A percentile compares a stretch with the other conserved stretches of the same genome.
phyloP scores from a whole-genome alignment of 805 yeast species.

The Metschnikowia continentalis region DNA sequence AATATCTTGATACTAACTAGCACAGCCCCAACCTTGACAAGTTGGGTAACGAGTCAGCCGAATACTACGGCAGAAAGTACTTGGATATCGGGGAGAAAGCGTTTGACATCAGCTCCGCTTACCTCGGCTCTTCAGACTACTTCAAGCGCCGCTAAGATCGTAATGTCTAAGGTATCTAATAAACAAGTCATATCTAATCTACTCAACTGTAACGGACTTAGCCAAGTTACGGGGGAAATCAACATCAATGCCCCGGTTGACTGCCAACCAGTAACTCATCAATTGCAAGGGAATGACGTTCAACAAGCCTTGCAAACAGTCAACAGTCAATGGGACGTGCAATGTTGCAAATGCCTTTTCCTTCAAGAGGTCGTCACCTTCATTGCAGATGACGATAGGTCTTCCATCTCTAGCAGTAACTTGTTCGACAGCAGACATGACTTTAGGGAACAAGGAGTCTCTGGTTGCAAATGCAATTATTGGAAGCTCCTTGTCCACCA shows the following conservation, averaged over 20 bases:
- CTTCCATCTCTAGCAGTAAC: constrained; percentile 96
- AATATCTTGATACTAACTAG: background rate
- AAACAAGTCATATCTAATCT: constrained; percentile 11
- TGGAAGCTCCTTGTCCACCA: constrained; percentile 91
- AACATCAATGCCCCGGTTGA: constrained; percentile 90
- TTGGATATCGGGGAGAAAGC: constrained; percentile 82
- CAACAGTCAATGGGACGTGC: constrained; percentile 93
- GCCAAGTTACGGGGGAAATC: constrained; percentile 99
- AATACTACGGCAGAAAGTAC: constrained; percentile 57
- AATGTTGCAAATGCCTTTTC: constrained; percentile 63
- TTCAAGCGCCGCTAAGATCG: constrained; percentile 52
- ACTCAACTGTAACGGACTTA: constrained; percentile 96
- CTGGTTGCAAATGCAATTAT: constrained; percentile 94
- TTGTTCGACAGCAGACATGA: constrained; percentile 91
- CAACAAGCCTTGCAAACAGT: constrained; percentile 93
- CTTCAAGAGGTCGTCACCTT: constrained; percentile 63
- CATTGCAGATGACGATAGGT: constrained; percentile 88
- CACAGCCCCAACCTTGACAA: constrained; percentile 44
- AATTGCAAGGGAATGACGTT: constrained; percentile 93
- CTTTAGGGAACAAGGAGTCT: constrained; percentile 94
- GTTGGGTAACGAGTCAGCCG: constrained; percentile 41
- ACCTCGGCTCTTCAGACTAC: constrained; percentile 67
- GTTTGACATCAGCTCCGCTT: constrained; percentile 66
- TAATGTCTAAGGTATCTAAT: constrained; percentile 1
- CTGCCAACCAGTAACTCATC: constrained; percentile 96